Evolutionary conservation across 257 asterid genomes (phyloP), one percentile per base, ranked within the genome.

Genomic region (Knoxia roxburghii): DNA sequence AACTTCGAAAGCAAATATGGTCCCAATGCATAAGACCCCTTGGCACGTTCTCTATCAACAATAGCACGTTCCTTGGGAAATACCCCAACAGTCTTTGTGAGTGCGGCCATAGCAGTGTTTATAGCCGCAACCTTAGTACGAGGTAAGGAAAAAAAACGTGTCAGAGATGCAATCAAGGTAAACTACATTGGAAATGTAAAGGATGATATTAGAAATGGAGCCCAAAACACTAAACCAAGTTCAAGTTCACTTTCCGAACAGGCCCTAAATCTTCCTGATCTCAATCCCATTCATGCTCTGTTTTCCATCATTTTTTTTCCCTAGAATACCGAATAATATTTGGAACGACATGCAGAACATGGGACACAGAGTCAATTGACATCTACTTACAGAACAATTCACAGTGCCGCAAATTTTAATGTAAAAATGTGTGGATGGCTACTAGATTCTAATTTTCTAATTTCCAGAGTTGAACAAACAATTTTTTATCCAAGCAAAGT

Each of bases 71-170:
- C 99, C 86, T 88, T 93, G 46, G 99, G 97, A 73, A 93, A 93
- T 68, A 93, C 95, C 15, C 99, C 95, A n/a, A 80, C 96, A 33
- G 99, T 88, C 80, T 93, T 93, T 64, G 99, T 90, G 69, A 93
- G 96, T 41, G 97, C 97, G 75, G 99, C 96, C 99, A 93, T 93
- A 65, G 97, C 99, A 68, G 99, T 90, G 84, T 88, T 93, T 84
- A 93, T 93, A 40, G 99, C 99, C 75, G 97, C 87, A 77, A 93
- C 97, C 98, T 93, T 81, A 64, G 72, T 40, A 61, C 68, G 73
- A 33, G 68, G 61, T 29, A 48, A 41, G 51, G 51, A 49, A 64
- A 30, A 68, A 32, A 60, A 50, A 67, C 32, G 55, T 30, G 35
- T 55, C 40, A 57, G 17, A 27, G 26, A 33, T 26, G 50, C 21